A percentile compares a stretch with the other conserved stretches of the same genome.
Conservation (phyloP, 306 rosid genomes). For the Castanopsis chinensis region DNA sequence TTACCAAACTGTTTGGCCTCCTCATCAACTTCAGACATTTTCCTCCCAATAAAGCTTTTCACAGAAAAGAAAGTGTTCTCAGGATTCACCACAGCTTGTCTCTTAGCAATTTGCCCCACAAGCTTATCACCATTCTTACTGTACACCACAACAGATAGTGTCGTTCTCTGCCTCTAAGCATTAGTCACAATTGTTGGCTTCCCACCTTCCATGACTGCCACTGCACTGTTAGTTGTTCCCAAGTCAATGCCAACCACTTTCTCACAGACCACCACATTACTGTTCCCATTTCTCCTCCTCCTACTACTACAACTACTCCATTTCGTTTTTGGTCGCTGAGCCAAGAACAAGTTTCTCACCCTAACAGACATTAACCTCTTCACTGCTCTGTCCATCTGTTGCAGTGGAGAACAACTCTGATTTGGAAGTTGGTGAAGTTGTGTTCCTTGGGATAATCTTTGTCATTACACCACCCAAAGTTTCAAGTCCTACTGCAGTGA, state of each 20-base stretch:
- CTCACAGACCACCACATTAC: conserved; percentile 35
- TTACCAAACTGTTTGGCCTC: too few relatives aligned
- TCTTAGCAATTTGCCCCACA: conserved; percentile 88
- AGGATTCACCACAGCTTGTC: conserved; percentile 88
- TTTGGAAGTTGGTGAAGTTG: too few relatives aligned
- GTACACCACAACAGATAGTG: conserved; percentile 87
- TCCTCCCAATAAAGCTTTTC: conserved; percentile 86
- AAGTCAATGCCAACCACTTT: conserved; percentile 44
- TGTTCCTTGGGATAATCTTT: too few relatives aligned
- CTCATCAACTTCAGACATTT: conserved; percentile 87
- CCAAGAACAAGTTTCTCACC: not conserved
- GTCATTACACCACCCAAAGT: too few relatives aligned
- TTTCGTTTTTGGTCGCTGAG: not conserved
- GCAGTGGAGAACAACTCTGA: too few relatives aligned
- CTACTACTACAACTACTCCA: not conserved
- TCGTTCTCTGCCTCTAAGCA: conserved; percentile 87
- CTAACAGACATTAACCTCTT: too few relatives aligned
- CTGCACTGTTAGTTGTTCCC: conserved; percentile 83
- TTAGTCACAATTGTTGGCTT: conserved; percentile 80
- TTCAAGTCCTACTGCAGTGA: too few relatives aligned
- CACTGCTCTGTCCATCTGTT: too few relatives aligned
- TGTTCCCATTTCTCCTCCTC: conserved; percentile 22
- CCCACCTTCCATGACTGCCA: conserved; percentile 89
- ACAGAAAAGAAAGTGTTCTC: conserved; percentile 86
- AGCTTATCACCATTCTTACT: conserved; percentile 76